These are phyloP conservation scores for Endotrypanum monterogeii DNA, from an alignment of 208 protist species.

Conservation along the genomic window DNA sequence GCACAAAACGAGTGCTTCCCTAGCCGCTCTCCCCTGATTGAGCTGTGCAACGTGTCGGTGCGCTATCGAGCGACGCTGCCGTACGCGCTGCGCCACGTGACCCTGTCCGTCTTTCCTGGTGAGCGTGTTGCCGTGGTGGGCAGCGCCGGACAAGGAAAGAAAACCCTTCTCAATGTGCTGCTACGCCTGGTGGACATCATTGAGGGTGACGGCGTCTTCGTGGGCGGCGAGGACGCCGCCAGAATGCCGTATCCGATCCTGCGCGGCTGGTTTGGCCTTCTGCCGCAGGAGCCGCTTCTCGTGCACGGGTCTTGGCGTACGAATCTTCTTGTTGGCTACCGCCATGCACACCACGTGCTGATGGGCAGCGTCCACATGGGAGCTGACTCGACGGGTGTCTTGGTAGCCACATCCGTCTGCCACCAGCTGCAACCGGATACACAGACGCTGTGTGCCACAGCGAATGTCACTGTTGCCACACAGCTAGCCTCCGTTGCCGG, in stretches of 20 bases:
- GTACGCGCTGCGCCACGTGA: slow-evolving; percentile 55
- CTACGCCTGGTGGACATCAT: slow-evolving; percentile 82
- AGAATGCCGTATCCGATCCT: slow-evolving; percentile 90
- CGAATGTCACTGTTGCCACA: background rate
- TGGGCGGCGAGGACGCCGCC: slow-evolving; percentile 93
- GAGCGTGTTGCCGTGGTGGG: slow-evolving; percentile 68
- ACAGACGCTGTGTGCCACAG: background rate
- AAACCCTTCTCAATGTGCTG: slow-evolving; percentile 61
- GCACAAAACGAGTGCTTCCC: slow-evolving; percentile 5
- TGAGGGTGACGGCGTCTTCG: slow-evolving; percentile 61
- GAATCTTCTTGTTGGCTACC: slow-evolving; percentile 87
- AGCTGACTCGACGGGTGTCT: slow-evolving; percentile 8
- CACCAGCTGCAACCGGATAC: slow-evolving; percentile 9
- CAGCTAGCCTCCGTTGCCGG: background rate
- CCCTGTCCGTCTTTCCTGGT: slow-evolving; percentile 41
- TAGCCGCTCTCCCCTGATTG: slow-evolving; percentile 40
- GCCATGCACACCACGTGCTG: slow-evolving; percentile 24
- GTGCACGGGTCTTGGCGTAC: slow-evolving; percentile 92
- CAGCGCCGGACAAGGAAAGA: slow-evolving; percentile 70
- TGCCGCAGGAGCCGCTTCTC: slow-evolving; percentile 97
- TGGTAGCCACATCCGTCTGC: background rate
- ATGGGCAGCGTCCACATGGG: slow-evolving; percentile 17
- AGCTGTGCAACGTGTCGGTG: slow-evolving; percentile 57
- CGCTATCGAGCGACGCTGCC: slow-evolving; percentile 55
- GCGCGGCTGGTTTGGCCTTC: slow-evolving; percentile 93